Evolutionary conservation across 306 rosid genomes (phyloP), one percentile per base, ranked within the genome.

Genomic region (Cucurbita pepo): DNA sequence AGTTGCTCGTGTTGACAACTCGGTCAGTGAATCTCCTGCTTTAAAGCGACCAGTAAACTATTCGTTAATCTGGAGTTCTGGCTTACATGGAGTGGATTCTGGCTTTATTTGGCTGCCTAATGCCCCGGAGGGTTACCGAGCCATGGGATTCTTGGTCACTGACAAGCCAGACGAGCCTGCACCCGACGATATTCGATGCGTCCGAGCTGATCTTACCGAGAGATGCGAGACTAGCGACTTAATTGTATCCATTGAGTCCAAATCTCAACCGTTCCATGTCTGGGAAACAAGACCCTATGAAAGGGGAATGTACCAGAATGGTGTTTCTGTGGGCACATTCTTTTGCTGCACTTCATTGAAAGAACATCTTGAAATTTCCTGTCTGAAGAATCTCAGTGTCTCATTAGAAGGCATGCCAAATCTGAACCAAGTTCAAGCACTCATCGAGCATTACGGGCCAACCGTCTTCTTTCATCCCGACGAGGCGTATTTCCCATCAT

Each of bases 51-150:
- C 98, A 12, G 61, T 83, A 57, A 81, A 60, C 63, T 90, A 86
- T 84, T 74, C 95, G 0, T 80, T 94, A 69, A 55, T 94, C 8
- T 94, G 98, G 89, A 87, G 84, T 69, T 47, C 78, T 15, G 96
- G 91, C 25, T 86, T 83, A 21, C 40, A 50, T 22, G 79, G 77
- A 73, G 83, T 76, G 75, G 89, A 79, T 51, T 80, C 82, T 80
- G 96, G 86, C 73, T 90, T 83, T 84, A 81, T 90, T 73, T 94
- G 98, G 98, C 78, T 76, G 78, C 97, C 98, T 76, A 94, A 83
- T 54, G 88, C 98, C 60, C 92, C 98, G 16, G 63, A 10, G 48
- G 97, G 98, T 37, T 94, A 94, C 61, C 86, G 80, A 79, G 89
- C 96, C 77, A 71, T 89, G 88, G 98, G 98, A 7, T 58, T 86